A percentile compares a stretch with the other conserved stretches of the same genome.
phyloP scores from a whole-genome alignment of 208 protist genomes.

The Leishmania lainsoni region DNA sequence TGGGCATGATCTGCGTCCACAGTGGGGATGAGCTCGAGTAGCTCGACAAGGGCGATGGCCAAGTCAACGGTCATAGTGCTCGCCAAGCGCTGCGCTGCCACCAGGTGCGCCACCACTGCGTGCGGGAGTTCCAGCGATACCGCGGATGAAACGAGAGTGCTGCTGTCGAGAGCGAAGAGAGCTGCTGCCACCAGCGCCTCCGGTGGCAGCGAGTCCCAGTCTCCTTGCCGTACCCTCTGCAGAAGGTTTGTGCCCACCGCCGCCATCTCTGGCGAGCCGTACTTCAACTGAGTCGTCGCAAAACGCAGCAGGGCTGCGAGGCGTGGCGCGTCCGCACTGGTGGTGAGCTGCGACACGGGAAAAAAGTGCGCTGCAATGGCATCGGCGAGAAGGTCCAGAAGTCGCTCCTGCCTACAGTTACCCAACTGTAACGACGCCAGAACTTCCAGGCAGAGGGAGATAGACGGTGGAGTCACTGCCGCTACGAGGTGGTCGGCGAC shows the following conservation, averaged over 20 bases:
- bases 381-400: slow-evolving; percentile 49
- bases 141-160: background rate
- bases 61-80: background rate
- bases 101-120: slow-evolving; percentile 28
- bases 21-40: background rate
- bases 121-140: slow-evolving; percentile 8
- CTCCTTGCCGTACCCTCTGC: slow-evolving; percentile 25
- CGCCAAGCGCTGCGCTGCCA: slow-evolving; percentile 15
- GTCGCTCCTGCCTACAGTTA: slow-evolving; percentile 39
- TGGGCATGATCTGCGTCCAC: background rate
- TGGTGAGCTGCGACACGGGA: background rate
- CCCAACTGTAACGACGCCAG: slow-evolving; percentile 20
- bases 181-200: slow-evolving; percentile 24
- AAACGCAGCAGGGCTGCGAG: slow-evolving; percentile 25
- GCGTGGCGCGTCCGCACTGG: background rate
- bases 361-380: slow-evolving; percentile 17
- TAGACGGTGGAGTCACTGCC: background rate
- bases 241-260: slow-evolving; percentile 21
- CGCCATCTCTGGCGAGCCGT: slow-evolving; percentile 52
- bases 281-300: slow-evolving; percentile 32
- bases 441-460: slow-evolving; percentile 21
- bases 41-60: slow-evolving; percentile 12
- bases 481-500: slow-evolving; percentile 4
- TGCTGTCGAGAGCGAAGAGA: slow-evolving; percentile 16
- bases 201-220: slow-evolving; percentile 1